Evolutionary conservation across 1,139 yeast genomes (phyloP), one percentile per base, ranked within the genome.

Genomic region (Nakaseomyces delphensis): DNA sequence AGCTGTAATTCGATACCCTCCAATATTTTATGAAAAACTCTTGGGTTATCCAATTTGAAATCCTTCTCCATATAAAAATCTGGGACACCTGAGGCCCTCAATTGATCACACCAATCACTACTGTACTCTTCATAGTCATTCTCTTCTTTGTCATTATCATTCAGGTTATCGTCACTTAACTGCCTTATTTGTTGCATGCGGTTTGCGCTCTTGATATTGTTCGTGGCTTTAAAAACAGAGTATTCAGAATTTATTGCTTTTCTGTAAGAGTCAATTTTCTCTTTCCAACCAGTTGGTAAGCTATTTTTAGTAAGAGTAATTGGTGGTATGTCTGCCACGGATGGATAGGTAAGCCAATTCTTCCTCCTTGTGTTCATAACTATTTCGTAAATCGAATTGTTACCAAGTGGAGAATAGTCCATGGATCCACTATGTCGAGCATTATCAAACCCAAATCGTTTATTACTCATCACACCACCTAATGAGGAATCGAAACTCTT

Each of bases 41-140:
- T 70, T 3, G 96, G 96, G 58, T 93, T 87, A 56, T 91, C 96
- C 32, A 91, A 69, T 49, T 86, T 72, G 63, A 91, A 91, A 41
- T 79, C 74, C 4, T 74, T 68, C 31, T 74, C 76, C 47, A 81
- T 77, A 55, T 76, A 93, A 2, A 85, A 76, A 3, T 65, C 63
- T 0, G 98, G 97, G 3, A 91, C 51, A 13, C 31, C 33, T 5
- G 30, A n/a, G 3, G 18, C 25, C 14, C 11, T 31, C 43, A 39
- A 42, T 46, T 37, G 48, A 20, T 11, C 27, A 11, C 19, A 20
- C 28, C 39, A 35, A 45, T 45, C 28, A 49, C 49, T 39, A 40
- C 38, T 40, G 41, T 38, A 40, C 43, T 48, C 13, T 48, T 47
- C 21, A 52, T 51, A 6, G 45, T 39, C 11, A 45, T 15, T 19